Evolutionary conservation across 2,329 filamentous ascomycete genomes (phyloP), one percentile per base, ranked within the genome.

Genomic region (Arthrobotrys conoides): DNA sequence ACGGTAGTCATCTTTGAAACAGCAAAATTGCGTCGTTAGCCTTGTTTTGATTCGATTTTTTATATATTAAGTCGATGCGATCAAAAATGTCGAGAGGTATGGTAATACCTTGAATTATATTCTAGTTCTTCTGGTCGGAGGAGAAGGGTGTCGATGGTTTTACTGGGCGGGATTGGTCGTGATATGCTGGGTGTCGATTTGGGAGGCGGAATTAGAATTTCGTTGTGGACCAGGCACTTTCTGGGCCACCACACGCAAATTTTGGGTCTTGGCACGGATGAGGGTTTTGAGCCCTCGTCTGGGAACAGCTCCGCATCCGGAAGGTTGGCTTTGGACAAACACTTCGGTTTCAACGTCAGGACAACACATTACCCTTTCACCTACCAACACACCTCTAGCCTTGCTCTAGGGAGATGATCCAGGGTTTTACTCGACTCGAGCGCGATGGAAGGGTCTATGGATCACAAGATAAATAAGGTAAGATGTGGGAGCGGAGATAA

Each of bases 1-100:
- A 95, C 93, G 92, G 94, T 90, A 90, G 95, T 94, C 96, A 98
- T 98, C 94, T 95, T 81, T 83, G 81, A 55, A 44, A 41, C 8
- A 20, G 55, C 24, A 51, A 30, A 30, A 30, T 30, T 30, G 22
- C 24, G 57, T 27, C 27, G 73, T 77, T 71, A 77, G 73, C 63
- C 49, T 38, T 63, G 38, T 24, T 16, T 24, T 24, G 20, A 36
- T 49, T 22, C 46, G 18, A 2, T 20, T 48, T 48, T 16, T 10
- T 30, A 6, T 3, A 30, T n/a, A 30, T 30, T 51, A 46, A 8
- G 38, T 41, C 12, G 38, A 41, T 41, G 18, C 48, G 20, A 12
- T 30, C 27, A 30, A 30, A 22, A 12, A 9, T 22, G 61, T 77
- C 57, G 59, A 63, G 20, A 44, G 30, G 16, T 55, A 65, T 16